A percentile compares a stretch with the other conserved stretches of the same genome.
phyloP scores from a whole-genome alignment of 2,329 filamentous ascomycete genomes.

The Aspergillus sp. region DNA sequence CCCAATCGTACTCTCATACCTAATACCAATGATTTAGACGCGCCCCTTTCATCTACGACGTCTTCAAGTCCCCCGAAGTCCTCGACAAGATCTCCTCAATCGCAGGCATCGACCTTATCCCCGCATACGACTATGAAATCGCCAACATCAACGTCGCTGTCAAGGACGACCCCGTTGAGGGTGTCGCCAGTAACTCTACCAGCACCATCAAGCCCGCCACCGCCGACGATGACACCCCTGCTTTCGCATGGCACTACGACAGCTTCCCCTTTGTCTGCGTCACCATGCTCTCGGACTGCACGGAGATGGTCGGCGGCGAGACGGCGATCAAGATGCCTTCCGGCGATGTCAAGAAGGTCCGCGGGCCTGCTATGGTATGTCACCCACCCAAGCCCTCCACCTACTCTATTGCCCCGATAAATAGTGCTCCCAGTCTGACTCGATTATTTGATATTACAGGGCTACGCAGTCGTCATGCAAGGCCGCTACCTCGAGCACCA shows the following conservation, averaged over 20 bases:
- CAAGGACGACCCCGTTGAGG: conserved; percentile 10
- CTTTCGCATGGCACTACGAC: conserved; percentile 65
- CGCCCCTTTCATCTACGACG: conserved; percentile 62
- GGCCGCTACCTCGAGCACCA: conserved; percentile 66
- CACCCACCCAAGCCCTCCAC: not conserved
- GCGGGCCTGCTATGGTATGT: conserved; percentile 1
- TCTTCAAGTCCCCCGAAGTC: conserved; percentile 57
- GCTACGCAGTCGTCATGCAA: conserved; percentile 59
- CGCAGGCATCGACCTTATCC: conserved; percentile 59
- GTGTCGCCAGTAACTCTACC: not conserved
- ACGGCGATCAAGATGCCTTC: not conserved
- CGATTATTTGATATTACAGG: conserved; percentile 7
- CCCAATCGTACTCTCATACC: no score
- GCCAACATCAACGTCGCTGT: conserved; percentile 59
- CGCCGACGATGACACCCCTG: conserved; percentile 48
- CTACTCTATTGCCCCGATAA: not conserved
- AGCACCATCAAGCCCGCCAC: not conserved
- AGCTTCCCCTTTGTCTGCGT: conserved; percentile 70
- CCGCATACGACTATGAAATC: conserved; percentile 58
- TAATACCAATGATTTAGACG: conserved; percentile 49
- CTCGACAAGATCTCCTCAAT: conserved; percentile 56
- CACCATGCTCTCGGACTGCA: conserved; percentile 65
- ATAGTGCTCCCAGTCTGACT: no score
- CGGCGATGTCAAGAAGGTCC: not conserved
- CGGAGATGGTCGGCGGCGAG: conserved; percentile 64